Conservation (phyloP, 495 filamentous ascomycete genomes). For the Annulohypoxylon nitens region DNA sequence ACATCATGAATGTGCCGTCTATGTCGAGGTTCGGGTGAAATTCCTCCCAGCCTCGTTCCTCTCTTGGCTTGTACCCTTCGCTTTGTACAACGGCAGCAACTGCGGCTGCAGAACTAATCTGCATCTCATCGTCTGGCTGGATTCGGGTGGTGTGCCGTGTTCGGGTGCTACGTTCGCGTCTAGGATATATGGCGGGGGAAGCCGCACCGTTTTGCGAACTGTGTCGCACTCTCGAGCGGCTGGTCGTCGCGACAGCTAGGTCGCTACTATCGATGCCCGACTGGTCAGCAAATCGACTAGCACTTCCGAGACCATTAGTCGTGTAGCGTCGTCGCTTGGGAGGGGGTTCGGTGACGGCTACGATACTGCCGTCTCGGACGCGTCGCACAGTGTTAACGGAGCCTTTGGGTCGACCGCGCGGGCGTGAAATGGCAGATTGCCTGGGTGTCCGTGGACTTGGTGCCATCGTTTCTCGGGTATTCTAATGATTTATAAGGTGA, state of each 20-base stretch:
- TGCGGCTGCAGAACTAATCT: slow-evolving; percentile 82
- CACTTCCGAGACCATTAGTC: slow-evolving; percentile 83
- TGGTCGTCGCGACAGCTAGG: slow-evolving; percentile 48
- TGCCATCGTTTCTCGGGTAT: slow-evolving; percentile 53
- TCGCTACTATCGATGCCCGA: slow-evolving; percentile 67
- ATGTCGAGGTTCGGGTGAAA: slow-evolving; percentile 96
- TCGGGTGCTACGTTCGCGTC: slow-evolving; percentile 66
- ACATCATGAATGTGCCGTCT: slow-evolving; percentile 79
- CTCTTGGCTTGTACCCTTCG: slow-evolving; percentile 95
- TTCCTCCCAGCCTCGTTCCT: slow-evolving; percentile 96
- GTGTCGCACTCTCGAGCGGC: slow-evolving; percentile 54
- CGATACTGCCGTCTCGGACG: slow-evolving; percentile 53
- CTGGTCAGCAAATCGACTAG: slow-evolving; percentile 79
- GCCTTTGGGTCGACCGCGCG: slow-evolving; percentile 59
- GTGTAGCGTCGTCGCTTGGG: slow-evolving; percentile 71
- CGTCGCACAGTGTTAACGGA: slow-evolving; percentile 59
- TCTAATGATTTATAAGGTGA: slow-evolving; percentile 36
- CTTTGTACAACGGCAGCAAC: slow-evolving; percentile 87
- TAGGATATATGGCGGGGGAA: slow-evolving; percentile 59
- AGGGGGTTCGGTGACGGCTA: slow-evolving; percentile 65
- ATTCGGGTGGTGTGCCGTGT: slow-evolving; percentile 64
- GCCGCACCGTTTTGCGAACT: slow-evolving; percentile 51
- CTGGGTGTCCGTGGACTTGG: slow-evolving; percentile 59
- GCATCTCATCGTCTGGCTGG: slow-evolving; percentile 65
- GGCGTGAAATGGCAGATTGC: slow-evolving; percentile 55